Base-by-base conservation (phyloP, 257 asterid species). In the Striga asiatica region DNA sequence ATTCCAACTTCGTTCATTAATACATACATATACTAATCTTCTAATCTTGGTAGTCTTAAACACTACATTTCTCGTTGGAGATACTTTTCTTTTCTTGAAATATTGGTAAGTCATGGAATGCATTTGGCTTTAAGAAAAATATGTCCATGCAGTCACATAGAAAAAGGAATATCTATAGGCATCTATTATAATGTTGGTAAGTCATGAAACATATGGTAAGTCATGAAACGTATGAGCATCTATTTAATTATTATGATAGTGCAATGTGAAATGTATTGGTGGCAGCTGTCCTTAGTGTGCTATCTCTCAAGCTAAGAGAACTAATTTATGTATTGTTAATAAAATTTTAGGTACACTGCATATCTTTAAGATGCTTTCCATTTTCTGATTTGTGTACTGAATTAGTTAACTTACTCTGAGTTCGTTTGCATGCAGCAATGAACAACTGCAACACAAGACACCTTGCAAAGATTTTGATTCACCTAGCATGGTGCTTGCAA, bases 401-500 rank as follows among this genome's bases (percentile, higher is more conserved):
- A 7, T 67, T 66, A 64, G 23, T 7, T 41, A 20, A 72, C 60
- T 23, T 42, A 66, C 58, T 60, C 39, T 47, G 59, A 57, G 31
- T 63, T 60, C 8, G 37, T 55, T 54, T 66, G 53, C 13, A 8
- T 81, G 79, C 93, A 92, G 99, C 82, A 58, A 73, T 55, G 79
- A 88, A 85, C 74, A 92, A 92, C 71, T 67, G 67, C 64, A 69
- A 69, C 56, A 92, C 99, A 49, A 81, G 91, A 77, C 99, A 92
- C 71, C 95, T 92, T 22, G 83, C 83, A 1, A 92, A 92, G 79
- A 76, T 83, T 62, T 69, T 92, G 81, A 73, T 92, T 77, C 89
- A 92, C 75, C 74, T 92, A 55, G 69, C 82, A 3, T 74, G 84
- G 95, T 82, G 93, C 75, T 73, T 92, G 88, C 82, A 85, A 72